These are phyloP conservation scores for Pichia nanzhaoensis DNA, from an alignment of 805 yeast genomes.

Conservation along the genomic window DNA sequence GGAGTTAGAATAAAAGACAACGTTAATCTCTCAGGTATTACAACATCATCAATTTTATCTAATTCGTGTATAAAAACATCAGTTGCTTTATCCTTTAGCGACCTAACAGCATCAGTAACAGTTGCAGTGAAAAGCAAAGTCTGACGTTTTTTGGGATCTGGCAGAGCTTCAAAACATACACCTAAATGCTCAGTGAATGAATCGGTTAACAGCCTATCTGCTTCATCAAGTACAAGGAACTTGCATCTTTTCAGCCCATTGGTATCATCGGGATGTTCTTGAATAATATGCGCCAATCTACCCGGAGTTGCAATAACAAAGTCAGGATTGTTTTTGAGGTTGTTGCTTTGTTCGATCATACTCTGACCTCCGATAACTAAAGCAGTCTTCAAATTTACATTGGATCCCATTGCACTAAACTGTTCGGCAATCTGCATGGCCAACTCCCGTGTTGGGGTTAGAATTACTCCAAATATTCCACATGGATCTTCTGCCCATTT, in stretches of 20 bases:
- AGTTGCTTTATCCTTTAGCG: conserved; percentile 58
- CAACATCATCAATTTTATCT: conserved; percentile 64
- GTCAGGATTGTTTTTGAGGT: conserved; percentile 79
- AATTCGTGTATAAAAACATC: conserved; percentile 69
- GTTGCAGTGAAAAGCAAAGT: conserved; percentile 94
- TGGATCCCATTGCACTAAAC: conserved; percentile 85
- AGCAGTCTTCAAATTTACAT: conserved; percentile 75
- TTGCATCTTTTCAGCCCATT: conserved; percentile 72
- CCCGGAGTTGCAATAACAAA: conserved; percentile 97
- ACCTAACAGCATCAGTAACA: conserved; percentile 84
- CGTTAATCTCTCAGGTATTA: conserved; percentile 67
- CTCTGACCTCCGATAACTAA: conserved; percentile 95
- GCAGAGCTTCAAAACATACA: conserved; percentile 65
- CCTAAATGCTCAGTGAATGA: conserved; percentile 77
- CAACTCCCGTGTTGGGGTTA: conserved; percentile 91
- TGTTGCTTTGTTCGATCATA: conserved; percentile 80
- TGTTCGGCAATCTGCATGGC: conserved; percentile 98
- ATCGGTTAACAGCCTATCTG: conserved; percentile 81
- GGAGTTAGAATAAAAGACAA: conserved; percentile 74
- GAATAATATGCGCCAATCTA: conserved; percentile 79
- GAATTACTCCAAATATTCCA: conserved; percentile 82
- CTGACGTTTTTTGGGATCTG: conserved; percentile 68
- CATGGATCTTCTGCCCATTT: conserved; percentile 93
- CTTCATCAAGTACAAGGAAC: conserved; percentile 89
- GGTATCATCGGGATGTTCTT: conserved; percentile 84